Base-by-base conservation (phyloP, 306 rosid species). In the Pterocarpus santalinus region DNA sequence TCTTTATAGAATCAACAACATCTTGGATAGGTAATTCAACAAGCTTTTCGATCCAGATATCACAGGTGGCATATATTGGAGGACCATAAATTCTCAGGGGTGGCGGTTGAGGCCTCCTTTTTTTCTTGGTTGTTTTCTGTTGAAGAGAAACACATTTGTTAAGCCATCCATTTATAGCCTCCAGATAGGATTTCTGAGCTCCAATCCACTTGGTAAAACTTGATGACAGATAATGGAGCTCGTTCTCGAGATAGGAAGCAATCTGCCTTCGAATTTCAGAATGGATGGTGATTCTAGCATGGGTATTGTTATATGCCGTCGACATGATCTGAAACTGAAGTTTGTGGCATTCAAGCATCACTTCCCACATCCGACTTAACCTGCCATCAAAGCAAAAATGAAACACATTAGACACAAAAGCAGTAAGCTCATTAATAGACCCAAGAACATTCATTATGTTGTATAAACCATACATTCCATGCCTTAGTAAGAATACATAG, bases 311-410 rank as follows among this genome's bases (percentile, higher is more conserved):
- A 78, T 78, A 66, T 5, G 90, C 93, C 49, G 81, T 77, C 5
- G 91, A 78, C 68, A 94, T 82, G 2, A 92, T 89, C 84, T 82
- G 88, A 65, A 84, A 81, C 84, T 94, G 98, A 72, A 75, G 94
- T 84, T 86, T 91, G 91, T 92, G 97, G 85, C 95, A 92, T 66
- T 90, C 94, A 44, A 52, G 85, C 99, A 95, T 91, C 87, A 80
- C 94, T 69, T 89, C 94, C 99, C 97, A 95, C 99, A 92, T 95
- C 81, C 95, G 93, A 72, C 89, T 88, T 86, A 95, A 88, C 95
- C 98, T 95, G 83, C 55, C 81, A 77, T 69, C 58, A 16, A 76
- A 65, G 70, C 62, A 78, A 76, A 62, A 70, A n/a, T 52, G 46
- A 77, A 79, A 75, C 28, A 51, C 44, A 36, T 73, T 43, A 86